Percentiles rank a stretch among this genome's conserved stretches.
phyloP scores from a whole-genome alignment of 1,284 basidiomycete genomes.

The Heliocybe sulcata region DNA sequence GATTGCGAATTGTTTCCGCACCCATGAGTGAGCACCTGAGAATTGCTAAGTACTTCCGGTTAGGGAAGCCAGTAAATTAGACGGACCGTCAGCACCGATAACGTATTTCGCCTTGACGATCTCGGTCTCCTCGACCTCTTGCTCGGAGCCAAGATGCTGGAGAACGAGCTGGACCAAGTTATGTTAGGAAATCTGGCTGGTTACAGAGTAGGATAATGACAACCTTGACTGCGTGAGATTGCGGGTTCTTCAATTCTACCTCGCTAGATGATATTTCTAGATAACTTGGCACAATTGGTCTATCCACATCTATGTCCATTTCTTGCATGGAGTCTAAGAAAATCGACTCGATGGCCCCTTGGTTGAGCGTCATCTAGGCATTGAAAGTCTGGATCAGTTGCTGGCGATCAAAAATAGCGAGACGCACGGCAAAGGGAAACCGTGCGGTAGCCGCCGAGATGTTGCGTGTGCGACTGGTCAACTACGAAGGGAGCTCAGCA shows the following conservation, averaged over 20 bases:
- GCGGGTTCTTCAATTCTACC: constrained; percentile 20
- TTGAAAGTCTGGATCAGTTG: too few relatives aligned
- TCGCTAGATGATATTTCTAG: constrained; percentile 25
- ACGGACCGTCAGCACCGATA: constrained; percentile 44
- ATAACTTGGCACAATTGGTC: constrained; percentile 21
- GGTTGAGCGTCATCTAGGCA: background rate
- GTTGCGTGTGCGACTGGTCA: constrained; percentile 52
- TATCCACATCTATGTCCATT: constrained; percentile 24
- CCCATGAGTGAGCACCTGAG: constrained; percentile 74
- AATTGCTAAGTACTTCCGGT: background rate
- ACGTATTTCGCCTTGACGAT: constrained; percentile 46
- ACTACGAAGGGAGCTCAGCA: constrained; percentile 25
- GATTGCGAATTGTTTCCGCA: constrained; percentile 61
- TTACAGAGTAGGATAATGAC: too few relatives aligned
- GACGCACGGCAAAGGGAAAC: constrained; percentile 4
- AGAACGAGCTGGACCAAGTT: constrained; percentile 23
- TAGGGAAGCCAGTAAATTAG: background rate
- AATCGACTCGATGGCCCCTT: constrained; percentile 11
- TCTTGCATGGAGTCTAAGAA: constrained; percentile 22
- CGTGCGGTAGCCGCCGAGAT: constrained; percentile 34
- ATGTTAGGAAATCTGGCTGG: too few relatives aligned
- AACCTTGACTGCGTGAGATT: constrained; percentile 26
- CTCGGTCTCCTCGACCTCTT: constrained; percentile 26
- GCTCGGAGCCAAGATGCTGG: constrained; percentile 19
- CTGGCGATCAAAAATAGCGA: too few relatives aligned